Percentiles rank a stretch among this genome's conserved stretches.
Conservation (phyloP, 176 grass and related monocot species). For the Musa acuminata region DNA sequence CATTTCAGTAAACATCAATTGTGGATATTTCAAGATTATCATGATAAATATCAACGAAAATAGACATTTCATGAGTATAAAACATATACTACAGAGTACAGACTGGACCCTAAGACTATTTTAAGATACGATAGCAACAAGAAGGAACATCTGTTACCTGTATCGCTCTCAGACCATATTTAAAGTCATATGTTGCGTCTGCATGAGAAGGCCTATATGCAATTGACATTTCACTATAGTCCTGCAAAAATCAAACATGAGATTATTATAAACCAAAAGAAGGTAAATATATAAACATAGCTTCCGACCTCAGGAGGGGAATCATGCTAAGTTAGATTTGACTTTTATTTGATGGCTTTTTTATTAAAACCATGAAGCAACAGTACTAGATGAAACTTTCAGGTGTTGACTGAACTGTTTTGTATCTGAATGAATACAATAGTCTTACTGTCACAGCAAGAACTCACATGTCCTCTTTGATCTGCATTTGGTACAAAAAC, state of each 20-base stretch:
- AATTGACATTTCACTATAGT: constrained; percentile 91
- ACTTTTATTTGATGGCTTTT: neutral
- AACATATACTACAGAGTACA: neutral
- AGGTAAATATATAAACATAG: neutral
- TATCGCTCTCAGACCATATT: constrained; percentile 82
- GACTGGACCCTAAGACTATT: neutral
- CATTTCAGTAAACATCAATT: constrained; percentile 13
- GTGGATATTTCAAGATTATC: neutral
- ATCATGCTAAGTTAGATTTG: neutral
- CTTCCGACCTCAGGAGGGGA: neutral
- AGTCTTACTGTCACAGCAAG: neutral
- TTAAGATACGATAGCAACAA: neutral
- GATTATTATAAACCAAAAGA: neutral
- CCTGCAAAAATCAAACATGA: constrained; percentile 34
- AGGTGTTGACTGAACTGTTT: neutral
- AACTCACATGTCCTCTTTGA: constrained; percentile 92
- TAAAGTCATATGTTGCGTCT: constrained; percentile 96
- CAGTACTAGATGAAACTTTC: neutral
- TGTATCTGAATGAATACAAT: no score
- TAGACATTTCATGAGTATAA: neutral
- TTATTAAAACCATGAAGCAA: neutral
- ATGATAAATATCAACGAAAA: neutral
- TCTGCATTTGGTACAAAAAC: constrained; percentile 90
- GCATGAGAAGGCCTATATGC: constrained; percentile 94
- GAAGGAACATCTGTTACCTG: constrained; percentile 36